Conservation (phyloP, 2,329 filamentous ascomycete genomes). For the Xylariaceae sp. region DNA sequence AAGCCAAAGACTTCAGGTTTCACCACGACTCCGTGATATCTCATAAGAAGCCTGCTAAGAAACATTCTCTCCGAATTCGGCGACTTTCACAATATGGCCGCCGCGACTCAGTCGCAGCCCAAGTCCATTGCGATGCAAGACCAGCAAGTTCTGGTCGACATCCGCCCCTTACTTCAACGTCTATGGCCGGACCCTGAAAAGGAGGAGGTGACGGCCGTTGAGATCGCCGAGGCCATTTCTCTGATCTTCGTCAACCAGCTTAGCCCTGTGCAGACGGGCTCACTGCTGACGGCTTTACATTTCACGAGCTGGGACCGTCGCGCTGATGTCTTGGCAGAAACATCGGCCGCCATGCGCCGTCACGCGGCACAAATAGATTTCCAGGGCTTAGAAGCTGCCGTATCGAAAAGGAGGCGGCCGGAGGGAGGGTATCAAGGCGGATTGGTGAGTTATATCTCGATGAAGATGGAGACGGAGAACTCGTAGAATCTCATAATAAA, state of each 20-base stretch:
- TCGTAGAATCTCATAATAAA: background rate
- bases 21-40: background rate
- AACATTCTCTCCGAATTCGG: conserved; percentile 8
- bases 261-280: conserved; percentile 86
- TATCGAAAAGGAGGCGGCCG: conserved; percentile 65
- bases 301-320: conserved; percentile 86
- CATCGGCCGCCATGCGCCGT: conserved; percentile 81
- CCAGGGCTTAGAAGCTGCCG: conserved; percentile 63
- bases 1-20: background rate
- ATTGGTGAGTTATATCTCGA: conserved; percentile 64
- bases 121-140: conserved; percentile 30
- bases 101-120: conserved; percentile 15
- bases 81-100: conserved; percentile 12
- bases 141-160: conserved; percentile 53
- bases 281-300: conserved; percentile 88
- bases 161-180: conserved; percentile 75
- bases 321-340: conserved; percentile 85
- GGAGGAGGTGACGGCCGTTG: conserved; percentile 68
- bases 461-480: background rate
- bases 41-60: background rate
- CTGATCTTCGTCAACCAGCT: conserved; percentile 91
- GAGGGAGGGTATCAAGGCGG: conserved; percentile 83
- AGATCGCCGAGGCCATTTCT: conserved; percentile 89
- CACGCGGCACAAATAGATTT: conserved; percentile 78
- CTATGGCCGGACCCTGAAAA: conserved; percentile 67